Evolutionary conservation across 2,329 filamentous ascomycete species (phyloP), one percentile per base, ranked within the genome.

Genomic region (Coleophoma eucalyptorum): DNA sequence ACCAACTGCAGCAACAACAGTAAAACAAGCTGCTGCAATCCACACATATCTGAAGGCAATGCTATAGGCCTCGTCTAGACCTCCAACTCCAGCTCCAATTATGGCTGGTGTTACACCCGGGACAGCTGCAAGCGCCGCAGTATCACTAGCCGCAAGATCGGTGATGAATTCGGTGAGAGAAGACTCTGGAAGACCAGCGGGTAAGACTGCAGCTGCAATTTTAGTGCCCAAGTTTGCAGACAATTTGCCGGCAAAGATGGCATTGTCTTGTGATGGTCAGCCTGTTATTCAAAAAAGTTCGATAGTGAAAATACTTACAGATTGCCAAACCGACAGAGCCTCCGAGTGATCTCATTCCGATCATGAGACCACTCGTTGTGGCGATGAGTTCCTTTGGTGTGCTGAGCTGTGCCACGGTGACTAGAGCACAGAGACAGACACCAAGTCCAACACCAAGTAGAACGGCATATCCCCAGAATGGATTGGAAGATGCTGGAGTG

Each of bases 291-390:
- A 42, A 13, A 10, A 35, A 31, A 46, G 51, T 43, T 35, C 48
- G 2, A 18, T 16, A 31, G 16, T 18, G 11, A 11, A n/a, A 18
- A 15, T 4, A 51, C 52, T 48, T 46, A 55, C 52, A 67, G 42
- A 78, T 68, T 3, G 76, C 77, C 15, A 80, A 62, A 26, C 76
- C 77, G 11, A 79, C 60, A 2, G 75, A 74, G 44, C 72, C 72
- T 4, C 77, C 77, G 3, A 80, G 66, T 13, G 68, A 70, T 5
- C 70, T 60, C 3, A 69, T 57, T 33, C 66, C 61, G 31, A 72
- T 70, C 33, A 72, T 62, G 15, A 73, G 58, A 5, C 62, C 60
- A 19, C 49, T 56, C 6, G 68, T 53, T 11, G 55, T 55, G 6
- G 58, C 51, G 19, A 72, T 71, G 13, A 72, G 61, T 15, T 70